Evolutionary conservation across 2,329 filamentous ascomycete genomes (phyloP).

Genomic region (Dothidotthia symphoricarpi): DNA sequence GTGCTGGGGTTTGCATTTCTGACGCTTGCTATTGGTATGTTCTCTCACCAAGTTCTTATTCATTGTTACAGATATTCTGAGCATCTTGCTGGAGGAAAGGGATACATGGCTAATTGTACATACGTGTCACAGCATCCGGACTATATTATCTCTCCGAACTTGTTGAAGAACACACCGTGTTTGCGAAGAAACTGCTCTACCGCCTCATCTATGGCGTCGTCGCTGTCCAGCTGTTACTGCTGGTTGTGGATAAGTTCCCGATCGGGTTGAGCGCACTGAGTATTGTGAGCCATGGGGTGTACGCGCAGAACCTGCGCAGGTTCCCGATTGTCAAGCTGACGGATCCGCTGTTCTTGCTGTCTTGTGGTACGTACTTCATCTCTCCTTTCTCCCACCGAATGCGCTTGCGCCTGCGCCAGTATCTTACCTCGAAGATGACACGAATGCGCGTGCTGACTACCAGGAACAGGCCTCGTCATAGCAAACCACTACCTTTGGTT

Average conservation of each 20-base stretch:
- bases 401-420: too few relatives aligned
- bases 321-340: conserved; percentile 79
- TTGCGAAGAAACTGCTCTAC: conserved; percentile 82
- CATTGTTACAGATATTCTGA: not conserved
- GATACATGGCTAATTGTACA: not conserved
- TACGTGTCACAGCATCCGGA: conserved; percentile 68
- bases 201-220: conserved; percentile 83
- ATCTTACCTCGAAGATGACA: too few relatives aligned
- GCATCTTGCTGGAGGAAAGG: too few relatives aligned
- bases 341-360: conserved; percentile 81
- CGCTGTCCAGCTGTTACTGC: conserved; percentile 69
- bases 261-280: conserved; percentile 70
- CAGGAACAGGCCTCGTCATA: conserved; percentile 73
- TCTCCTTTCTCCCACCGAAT: not conserved
- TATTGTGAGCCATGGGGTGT: conserved; percentile 77
- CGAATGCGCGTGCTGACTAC: conserved; percentile 7
- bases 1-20: conserved; percentile 89
- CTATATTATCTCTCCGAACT: conserved; percentile 98
- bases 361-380: conserved; percentile 62
- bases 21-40: conserved; percentile 81
- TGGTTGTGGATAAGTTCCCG: conserved; percentile 82
- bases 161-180: conserved; percentile 94
- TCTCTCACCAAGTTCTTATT: not conserved
- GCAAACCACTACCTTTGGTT: conserved; percentile 97
- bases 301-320: conserved; percentile 78